Evolutionary conservation across 2,329 filamentous ascomycete genomes (phyloP), one percentile per base, ranked within the genome.

Genomic region (Alternaria incomplexa): DNA sequence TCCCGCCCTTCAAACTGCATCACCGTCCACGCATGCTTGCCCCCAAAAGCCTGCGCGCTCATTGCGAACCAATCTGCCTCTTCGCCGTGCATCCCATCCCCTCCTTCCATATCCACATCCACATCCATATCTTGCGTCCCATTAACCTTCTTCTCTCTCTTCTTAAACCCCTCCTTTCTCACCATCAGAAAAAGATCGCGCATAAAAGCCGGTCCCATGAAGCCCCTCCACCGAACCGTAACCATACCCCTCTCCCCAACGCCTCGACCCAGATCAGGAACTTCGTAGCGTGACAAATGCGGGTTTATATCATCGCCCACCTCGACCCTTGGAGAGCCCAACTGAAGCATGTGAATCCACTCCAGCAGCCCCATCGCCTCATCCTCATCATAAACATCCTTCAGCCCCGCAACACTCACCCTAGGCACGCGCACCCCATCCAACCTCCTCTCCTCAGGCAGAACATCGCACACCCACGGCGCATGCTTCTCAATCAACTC

Each of bases 331-430:
- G 90, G 88, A 59, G 91, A 93, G 10, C 83, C 80, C 0, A 93
- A 83, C 11, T 86, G 84, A 6, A 90, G 76, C n/a, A 96, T 80
- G 3, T 89, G 89, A 1, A 95, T 74, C 89, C 91, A 96, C 79
- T 96, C 92, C 67, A 93, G 89, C 12, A 90, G 74, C 17, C 90
- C 88, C 0, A 85, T 83, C 1, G 87, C 86, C 63, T 93, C 88
- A 61, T 91, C 88, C 36, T 92, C 82, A 8, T 86, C 85, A 45
- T 83, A 80, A 55, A 80, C 77, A 43, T 83, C 82, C 36, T 58
- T 65, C 13, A 63, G 63, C 11, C 59, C 69, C 26, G 73, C 62
- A 11, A 61, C 45, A 0, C 47, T 36, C 2, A 80, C 71, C n/a
- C 61, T 63, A 8, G 77, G 82, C 12, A 78, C 70, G 3, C 71